phyloP scores from a whole-genome alignment of 371 early-diverging fungal species.

The Mortierella sp. region DNA sequence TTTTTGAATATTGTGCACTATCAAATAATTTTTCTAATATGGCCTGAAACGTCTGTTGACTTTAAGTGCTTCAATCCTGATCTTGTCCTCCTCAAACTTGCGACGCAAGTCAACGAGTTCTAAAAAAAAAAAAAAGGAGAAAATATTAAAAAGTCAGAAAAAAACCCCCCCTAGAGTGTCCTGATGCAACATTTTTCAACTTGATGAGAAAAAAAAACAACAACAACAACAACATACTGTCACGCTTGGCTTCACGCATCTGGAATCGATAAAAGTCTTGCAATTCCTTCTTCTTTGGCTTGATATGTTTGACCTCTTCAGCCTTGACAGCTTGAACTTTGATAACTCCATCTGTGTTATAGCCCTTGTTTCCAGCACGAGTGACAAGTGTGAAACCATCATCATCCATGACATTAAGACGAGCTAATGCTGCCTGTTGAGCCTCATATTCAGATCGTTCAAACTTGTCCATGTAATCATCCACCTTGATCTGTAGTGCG shows the following conservation, averaged over 20 bases:
- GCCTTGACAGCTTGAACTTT: conserved; percentile 71
- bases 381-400: conserved; percentile 94
- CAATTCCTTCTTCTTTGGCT: conserved; percentile 80
- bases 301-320: conserved; percentile 59
- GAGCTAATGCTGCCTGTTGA: conserved; percentile 70
- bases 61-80: conserved; percentile 84
- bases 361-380: conserved; percentile 69
- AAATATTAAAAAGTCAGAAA: conserved; percentile 36
- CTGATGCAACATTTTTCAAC: too few relatives aligned
- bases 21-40: conserved; percentile 77
- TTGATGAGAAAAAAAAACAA: neutral
- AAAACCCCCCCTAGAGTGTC: too few relatives aligned
- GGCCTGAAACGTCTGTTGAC: conserved; percentile 89
- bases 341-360: conserved; percentile 70
- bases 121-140: conserved; percentile 33
- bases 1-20: too few relatives aligned
- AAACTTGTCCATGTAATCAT: conserved; percentile 82
- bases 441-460: conserved; percentile 84
- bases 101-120: conserved; percentile 88
- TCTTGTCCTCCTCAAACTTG: conserved; percentile 95
- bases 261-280: conserved; percentile 96
- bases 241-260: conserved; percentile 88
- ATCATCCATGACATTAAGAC: conserved; percentile 89
- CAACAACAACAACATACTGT: conserved; percentile 67
- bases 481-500: conserved; percentile 72